Conservation (phyloP, 331 rosid species). For the Quercus phellos region DNA sequence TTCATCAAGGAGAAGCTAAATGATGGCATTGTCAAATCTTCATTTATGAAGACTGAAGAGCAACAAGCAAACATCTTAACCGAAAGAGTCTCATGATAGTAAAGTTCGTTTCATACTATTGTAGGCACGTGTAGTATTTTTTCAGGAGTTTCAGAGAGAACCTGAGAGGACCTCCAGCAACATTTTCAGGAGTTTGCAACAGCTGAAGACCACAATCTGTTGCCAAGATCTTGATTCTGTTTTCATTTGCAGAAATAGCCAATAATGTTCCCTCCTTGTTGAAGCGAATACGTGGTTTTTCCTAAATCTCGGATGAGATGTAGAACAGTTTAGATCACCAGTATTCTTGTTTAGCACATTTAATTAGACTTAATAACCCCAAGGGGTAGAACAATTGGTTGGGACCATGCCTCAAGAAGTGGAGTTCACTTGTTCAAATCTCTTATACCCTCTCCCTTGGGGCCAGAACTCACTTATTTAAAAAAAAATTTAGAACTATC, state of each 20-base stretch:
- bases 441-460: no score
- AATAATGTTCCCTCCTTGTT: constrained; percentile 31
- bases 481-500: not conserved
- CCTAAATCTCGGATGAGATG: constrained; percentile 10
- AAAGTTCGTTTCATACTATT: no score
- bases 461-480: no score
- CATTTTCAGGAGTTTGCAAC: not conserved
- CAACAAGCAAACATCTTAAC: no score
- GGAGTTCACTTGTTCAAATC: not conserved
- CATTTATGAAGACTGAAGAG: no score
- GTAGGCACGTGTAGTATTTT: no score
- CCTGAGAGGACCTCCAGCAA: constrained; percentile 1
- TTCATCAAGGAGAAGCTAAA: no score
- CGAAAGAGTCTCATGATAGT: no score
- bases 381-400: no score
- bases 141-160: not conserved
- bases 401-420: no score
- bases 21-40: no score
- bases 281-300: constrained; percentile 28
- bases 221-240: constrained; percentile 32
- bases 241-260: constrained; percentile 37
- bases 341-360: not conserved
- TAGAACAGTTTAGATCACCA: not conserved
- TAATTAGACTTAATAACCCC: not conserved
- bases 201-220: constrained; percentile 3